Conservation (phyloP, 192 early-diverging fungal species). For the Coemansia sp. region DNA sequence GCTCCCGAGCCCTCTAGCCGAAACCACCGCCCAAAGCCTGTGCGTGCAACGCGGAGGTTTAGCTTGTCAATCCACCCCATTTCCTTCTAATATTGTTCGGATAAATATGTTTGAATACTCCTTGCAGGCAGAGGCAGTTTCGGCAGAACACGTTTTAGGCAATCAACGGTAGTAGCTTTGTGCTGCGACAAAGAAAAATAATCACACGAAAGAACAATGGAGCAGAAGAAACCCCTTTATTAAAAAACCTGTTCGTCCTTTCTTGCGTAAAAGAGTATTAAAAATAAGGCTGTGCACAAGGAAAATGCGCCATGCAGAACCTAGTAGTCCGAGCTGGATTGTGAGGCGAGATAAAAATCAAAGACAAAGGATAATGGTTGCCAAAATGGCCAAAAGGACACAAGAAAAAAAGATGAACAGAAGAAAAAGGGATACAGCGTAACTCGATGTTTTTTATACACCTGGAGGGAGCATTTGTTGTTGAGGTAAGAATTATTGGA, state of each 20-base stretch:
- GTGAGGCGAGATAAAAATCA: background rate
- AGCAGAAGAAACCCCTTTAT: background rate
- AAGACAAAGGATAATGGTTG: background rate
- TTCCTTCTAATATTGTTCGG: background rate
- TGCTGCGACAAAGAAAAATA: background rate
- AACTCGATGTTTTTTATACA: too few species aligned
- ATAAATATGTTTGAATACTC: background rate
- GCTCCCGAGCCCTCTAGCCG: slow-evolving; percentile 63
- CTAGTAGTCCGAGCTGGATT: too few species aligned
- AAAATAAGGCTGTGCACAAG: background rate
- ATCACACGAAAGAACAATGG: background rate
- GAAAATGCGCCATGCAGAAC: background rate
- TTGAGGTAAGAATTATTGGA: background rate
- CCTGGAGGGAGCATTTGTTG: too few species aligned
- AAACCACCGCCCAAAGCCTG: slow-evolving; percentile 62
- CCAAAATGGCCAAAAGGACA: background rate
- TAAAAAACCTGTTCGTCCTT: background rate
- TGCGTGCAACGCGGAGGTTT: slow-evolving; percentile 60
- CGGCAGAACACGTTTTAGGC: too few species aligned
- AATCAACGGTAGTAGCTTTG: too few species aligned
- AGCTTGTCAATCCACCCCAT: slow-evolving; percentile 58
- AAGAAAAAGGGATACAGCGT: too few species aligned
- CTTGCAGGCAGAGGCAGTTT: too few species aligned
- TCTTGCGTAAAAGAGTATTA: background rate
- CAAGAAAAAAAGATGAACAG: background rate